These are phyloP conservation scores for Penicillium psychrofluorescens DNA, from an alignment of 495 filamentous ascomycete genomes.

Conservation along the genomic window DNA sequence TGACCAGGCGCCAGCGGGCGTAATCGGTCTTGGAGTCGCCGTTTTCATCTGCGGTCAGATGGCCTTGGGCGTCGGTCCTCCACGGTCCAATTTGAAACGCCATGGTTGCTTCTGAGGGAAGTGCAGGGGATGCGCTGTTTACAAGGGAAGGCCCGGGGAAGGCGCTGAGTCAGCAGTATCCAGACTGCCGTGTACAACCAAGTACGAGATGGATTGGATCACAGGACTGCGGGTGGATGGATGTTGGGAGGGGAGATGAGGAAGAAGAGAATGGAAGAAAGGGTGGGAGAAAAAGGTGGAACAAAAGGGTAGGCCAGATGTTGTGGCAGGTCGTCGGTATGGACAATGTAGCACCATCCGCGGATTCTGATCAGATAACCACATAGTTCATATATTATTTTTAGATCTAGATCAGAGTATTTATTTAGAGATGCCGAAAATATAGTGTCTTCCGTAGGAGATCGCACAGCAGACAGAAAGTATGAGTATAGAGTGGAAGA, in stretches of 20 bases:
- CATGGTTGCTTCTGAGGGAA: conserved; percentile 8
- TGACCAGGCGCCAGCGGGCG: conserved; percentile 73
- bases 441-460: too few species aligned
- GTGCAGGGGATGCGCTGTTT: conserved; percentile 1
- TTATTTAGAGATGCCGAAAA: too few species aligned
- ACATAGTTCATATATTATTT: too few species aligned
- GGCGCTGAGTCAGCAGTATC: conserved; percentile 18
- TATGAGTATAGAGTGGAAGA: too few species aligned
- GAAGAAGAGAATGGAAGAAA: background rate
- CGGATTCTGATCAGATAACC: background rate
- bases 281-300: background rate
- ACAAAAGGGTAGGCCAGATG: background rate
- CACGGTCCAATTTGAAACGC: conserved; percentile 33
- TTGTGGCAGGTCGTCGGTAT: background rate
- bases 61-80: conserved; percentile 33
- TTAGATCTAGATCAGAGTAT: too few species aligned
- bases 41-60: conserved; percentile 29
- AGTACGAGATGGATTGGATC: conserved; percentile 6
- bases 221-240: background rate
- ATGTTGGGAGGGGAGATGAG: background rate
- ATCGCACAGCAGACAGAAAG: too few species aligned
- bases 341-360: background rate
- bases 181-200: conserved; percentile 15
- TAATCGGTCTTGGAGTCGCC: conserved; percentile 59
- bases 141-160: conserved; percentile 6